Evolutionary conservation across 352 stramenopile genomes (phyloP).

Genomic region (Globisporangium mamillatum): DNA sequence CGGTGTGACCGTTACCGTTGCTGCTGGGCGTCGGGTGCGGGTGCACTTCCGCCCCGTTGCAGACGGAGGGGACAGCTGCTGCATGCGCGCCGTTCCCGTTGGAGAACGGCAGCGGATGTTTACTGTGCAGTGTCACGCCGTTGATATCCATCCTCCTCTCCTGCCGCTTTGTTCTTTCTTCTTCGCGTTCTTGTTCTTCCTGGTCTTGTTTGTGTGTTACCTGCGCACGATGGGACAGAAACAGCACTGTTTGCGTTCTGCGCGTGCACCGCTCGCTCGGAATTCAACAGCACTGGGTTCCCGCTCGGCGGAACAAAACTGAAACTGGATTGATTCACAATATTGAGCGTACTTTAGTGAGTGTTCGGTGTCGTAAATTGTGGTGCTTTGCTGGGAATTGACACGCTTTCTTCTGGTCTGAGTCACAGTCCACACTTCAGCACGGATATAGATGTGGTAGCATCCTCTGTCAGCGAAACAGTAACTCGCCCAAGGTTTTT

Average conservation of each 20-base stretch:
- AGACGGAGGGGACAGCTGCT: not conserved
- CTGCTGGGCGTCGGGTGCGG: not conserved
- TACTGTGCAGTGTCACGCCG: constrained; percentile 4
- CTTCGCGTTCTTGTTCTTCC: constrained; percentile 4
- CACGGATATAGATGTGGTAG: no score
- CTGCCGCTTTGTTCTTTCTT: not conserved
- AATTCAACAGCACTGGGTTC: not conserved
- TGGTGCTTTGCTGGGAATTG: no score
- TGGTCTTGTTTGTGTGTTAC: not conserved
- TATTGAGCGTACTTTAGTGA: no score
- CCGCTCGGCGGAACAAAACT: not conserved
- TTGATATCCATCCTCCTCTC: not conserved
- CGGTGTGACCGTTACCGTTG: not conserved
- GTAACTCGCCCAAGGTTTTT: not conserved
- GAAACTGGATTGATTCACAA: no score
- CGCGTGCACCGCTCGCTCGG: constrained; percentile 1
- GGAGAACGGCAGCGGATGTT: not conserved
- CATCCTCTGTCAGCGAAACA: not conserved
- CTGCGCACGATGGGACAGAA: constrained; percentile 4
- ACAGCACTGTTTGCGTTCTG: not conserved
- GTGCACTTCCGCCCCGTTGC: constrained; percentile 15
- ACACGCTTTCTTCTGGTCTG: no score
- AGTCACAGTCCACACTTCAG: no score
- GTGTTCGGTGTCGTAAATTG: no score
- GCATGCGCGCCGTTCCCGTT: constrained; percentile 1